Base-by-base conservation (phyloP, 371 early-diverging fungal genomes). In the Mortierella sp. region DNA sequence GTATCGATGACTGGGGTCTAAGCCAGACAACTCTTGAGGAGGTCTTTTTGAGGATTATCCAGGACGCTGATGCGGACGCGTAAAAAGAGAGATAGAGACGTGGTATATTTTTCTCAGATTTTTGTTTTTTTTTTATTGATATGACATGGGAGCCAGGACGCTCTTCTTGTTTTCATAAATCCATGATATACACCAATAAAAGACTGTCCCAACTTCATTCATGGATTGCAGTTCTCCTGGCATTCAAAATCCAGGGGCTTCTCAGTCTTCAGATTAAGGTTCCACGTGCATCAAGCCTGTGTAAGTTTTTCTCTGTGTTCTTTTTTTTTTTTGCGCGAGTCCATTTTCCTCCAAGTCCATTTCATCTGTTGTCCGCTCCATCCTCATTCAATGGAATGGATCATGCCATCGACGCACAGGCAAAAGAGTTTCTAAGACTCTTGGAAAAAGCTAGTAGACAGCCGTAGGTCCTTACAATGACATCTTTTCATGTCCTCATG, bases 1-100 rank as follows among this genome's bases (percentile, higher is more conserved):
- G 82, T n/a, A 75, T 84, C 56, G 74, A 83, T 50, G 92, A 92
- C 74, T 93, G 91, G 90, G 92, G 92, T 25, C 74, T 93, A 23
- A 83, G 84, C 23, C 89, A 91, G 71, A 88, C 89, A 5, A 82
- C 83, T 0, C 62, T 91, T 37, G 90, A 90, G 62, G 89, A 89
- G 72, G 90, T 89, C 46, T 89, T 89, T 63, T 55, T 88, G 75
- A 64, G 79, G 29, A 85, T 87, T 47, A 84, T 87, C 37, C 77
- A 81, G 29, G 87, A 87, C 26, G 81, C 80, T 52, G 87, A 87
- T 65, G 85, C 86, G 0, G 79, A 77, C 52, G 77, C 77, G 1
- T 77, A 76, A 51, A 53, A 64, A 37, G 3, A 37, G 37, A 37
- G 9, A 37, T 37, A 5, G 37, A 37, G 37, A 37, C 9, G n/a